Conservation (phyloP, 805 yeast species). For the Candida chauliodis region DNA sequence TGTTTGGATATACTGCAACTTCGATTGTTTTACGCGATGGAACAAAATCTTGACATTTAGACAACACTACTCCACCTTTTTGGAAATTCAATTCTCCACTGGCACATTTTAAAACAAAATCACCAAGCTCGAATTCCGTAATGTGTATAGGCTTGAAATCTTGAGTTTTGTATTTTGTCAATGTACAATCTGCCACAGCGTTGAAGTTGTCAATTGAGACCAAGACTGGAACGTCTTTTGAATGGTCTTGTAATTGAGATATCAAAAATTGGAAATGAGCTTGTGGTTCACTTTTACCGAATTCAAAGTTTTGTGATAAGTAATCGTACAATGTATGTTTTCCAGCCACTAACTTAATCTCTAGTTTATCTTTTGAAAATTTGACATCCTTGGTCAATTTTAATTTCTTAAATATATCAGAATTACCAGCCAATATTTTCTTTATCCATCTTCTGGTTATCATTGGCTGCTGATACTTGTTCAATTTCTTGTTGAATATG, state of each 20-base stretch:
- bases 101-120: conserved; percentile 49
- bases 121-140: conserved; percentile 61
- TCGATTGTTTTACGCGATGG: conserved; percentile 50
- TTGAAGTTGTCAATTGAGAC: conserved; percentile 76
- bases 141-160: conserved; percentile 55
- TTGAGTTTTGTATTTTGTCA: conserved; percentile 58
- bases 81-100: conserved; percentile 51
- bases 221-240: conserved; percentile 52
- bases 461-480: conserved; percentile 75
- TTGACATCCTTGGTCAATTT: conserved; percentile 32
- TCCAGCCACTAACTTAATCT: conserved; percentile 29
- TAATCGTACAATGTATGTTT: conserved; percentile 44
- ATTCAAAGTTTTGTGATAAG: conserved; percentile 34
- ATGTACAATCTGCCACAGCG: conserved; percentile 50
- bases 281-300: conserved; percentile 36
- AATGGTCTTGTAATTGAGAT: conserved; percentile 48
- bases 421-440: conserved; percentile 39
- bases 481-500: conserved; percentile 46
- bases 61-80: conserved; percentile 62
- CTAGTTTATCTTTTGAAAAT: conserved; percentile 28
- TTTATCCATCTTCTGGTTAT: conserved; percentile 56
- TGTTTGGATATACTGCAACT: conserved; percentile 50
- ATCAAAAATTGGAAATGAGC: conserved; percentile 52
- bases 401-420: conserved; percentile 29
- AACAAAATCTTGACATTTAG: conserved; percentile 56